A percentile compares a stretch with the other conserved stretches of the same genome.
Conservation (phyloP, 2,329 filamentous ascomycete genomes). For the Juglanconis sp. region DNA sequence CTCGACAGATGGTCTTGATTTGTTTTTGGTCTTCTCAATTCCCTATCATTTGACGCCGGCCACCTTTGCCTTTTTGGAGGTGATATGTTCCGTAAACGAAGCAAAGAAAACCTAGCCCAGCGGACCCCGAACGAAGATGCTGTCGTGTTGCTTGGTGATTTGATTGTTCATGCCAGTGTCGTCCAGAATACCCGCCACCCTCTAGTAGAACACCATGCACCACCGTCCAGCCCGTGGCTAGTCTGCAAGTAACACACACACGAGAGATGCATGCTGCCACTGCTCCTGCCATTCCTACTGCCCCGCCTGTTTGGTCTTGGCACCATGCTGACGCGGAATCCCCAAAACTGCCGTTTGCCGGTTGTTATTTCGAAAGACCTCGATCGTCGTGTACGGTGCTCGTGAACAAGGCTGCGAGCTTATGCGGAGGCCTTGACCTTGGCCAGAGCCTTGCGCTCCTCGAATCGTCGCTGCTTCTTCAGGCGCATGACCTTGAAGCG, state of each 20-base stretch:
- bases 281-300: slow-evolving; percentile 11
- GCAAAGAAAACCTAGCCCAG: slow-evolving; percentile 52
- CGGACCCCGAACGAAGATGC: slow-evolving; percentile 44
- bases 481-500: slow-evolving; percentile 99
- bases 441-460: slow-evolving; percentile 93
- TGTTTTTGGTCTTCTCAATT: slow-evolving; percentile 53
- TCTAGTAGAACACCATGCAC: slow-evolving; percentile 24
- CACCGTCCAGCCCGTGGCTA: slow-evolving; percentile 9
- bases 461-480: slow-evolving; percentile 99
- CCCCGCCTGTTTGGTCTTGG: slow-evolving; percentile 9
- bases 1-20: slow-evolving; percentile 20
- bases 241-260: slow-evolving; percentile 5
- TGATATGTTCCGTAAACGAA: slow-evolving; percentile 57
- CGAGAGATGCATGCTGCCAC: not conserved
- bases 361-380: slow-evolving; percentile 24
- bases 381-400: slow-evolving; percentile 26
- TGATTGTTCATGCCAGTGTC: slow-evolving; percentile 41
- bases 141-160: slow-evolving; percentile 22
- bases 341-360: slow-evolving; percentile 20
- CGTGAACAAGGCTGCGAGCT: slow-evolving; percentile 28
- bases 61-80: slow-evolving; percentile 42
- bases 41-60: slow-evolving; percentile 63
- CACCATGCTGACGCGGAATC: slow-evolving; percentile 19
- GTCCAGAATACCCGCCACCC: slow-evolving; percentile 33
- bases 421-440: slow-evolving; percentile 85